Evolutionary conservation across 1,284 basidiomycete genomes (phyloP), one percentile per base, ranked within the genome.

Genomic region (Heterobasidion annosum): DNA sequence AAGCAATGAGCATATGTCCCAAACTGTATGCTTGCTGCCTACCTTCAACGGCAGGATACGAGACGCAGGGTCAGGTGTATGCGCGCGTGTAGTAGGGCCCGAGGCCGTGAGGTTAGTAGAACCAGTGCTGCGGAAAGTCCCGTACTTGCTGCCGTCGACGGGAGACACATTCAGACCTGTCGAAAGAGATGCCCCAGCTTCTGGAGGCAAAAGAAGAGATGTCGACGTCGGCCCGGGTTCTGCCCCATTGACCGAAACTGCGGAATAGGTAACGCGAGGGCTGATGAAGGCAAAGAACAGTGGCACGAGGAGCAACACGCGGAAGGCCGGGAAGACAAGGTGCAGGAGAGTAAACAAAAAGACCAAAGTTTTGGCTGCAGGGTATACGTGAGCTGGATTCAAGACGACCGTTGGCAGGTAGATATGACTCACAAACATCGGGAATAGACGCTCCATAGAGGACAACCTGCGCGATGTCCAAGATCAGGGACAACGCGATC

Each of bases 121-220:
- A 47, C 74, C 76, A 13, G 73, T 68, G 55, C 72, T 69, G 51
- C 73, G 74, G 74, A 86, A 90, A 12, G 88, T 89, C 18, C 88
- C 88, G 65, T 91, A 91, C 65, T 87, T 88, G 67, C 70, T 76
- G 16, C 71, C 67, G 59, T 80, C 69, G 15, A 73, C 65, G 43
- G 75, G 66, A 48, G 76, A 66, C 42, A 74, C 48, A 37, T 15
- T 73, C 50, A 80, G 70, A 37, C 78, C 77, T 4, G 73, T 69
- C 2, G 79, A 78, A 1, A 74, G 58, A 12, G 71, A 68, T 40
- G 70, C 65, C 35, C 64, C 65, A 16, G 69, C 68, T 37, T 72
- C 76, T 2, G 77, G 67, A 12, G 78, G 73, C 32, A 83, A 70
- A 42, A 85, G 73, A 57, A 79, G 73, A 44, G 76, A 78, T 3